Base-by-base conservation (phyloP, 441 rosid genomes). In the Adansonia rubrostipa region DNA sequence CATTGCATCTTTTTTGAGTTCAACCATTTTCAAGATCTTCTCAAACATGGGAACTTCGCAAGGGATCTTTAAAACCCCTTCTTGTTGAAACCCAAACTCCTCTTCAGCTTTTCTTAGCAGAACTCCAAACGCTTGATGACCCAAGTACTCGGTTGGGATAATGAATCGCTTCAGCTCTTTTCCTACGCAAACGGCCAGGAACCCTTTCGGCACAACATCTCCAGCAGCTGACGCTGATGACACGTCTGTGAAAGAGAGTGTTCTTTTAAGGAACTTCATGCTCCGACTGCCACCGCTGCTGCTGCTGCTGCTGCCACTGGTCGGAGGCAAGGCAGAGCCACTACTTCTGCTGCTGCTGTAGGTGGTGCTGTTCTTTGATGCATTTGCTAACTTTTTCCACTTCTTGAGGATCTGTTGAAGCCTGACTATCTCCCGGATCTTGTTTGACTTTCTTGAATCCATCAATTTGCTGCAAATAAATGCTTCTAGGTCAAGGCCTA, bases 361-460 rank as follows among this genome's bases (percentile, higher is more conserved):
- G 77, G 33, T 66, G 74, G 28, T 78, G 62, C 22, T 63, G 53
- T 84, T 74, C 62, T 78, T 84, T 42, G 95, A 77, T 56, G 95
- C 83, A 80, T 83, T 91, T 64, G 98, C 97, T 13, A 87, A 74
- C 81, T 90, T 94, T 84, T 95, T 87, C 98, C 97, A 94, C 81
- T 94, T 94, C 92, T 83, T 94, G 28, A 94, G 92, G 79, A 94
- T 87, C 80, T 85, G 94, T 76, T 85, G 97, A 82, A 92, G 97
- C 85, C 93, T 92, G 50, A 92, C 98, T 20, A 94, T 90, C 10
- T 94, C 95, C 33, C 90, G 91, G 81, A 94, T 92, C 84, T 92
- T 90, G 89, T 90, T 87, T 42, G 91, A 87, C 87, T 89, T 92
- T 84, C 47, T 77, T 22, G 42, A 68, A 45, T 69, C 79, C 73